A percentile compares a stretch with the other conserved stretches of the same genome.
phyloP scores from a whole-genome alignment of 352 stramenopile genomes.

The Globisporangium polare region DNA sequence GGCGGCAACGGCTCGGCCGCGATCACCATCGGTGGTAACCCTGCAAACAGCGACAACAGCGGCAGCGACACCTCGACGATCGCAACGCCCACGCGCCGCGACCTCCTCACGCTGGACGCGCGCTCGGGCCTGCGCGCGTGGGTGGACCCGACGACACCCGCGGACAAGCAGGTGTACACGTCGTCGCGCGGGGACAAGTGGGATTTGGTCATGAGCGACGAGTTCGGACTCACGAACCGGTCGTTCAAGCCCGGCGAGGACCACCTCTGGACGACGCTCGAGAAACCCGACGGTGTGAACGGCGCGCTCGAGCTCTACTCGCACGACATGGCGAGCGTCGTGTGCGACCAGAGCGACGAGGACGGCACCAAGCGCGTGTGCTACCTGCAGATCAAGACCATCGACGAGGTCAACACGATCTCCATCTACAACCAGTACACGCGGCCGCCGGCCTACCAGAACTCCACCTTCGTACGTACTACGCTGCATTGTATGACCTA shows the following conservation, averaged over 20 bases:
- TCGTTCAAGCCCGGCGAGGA: conserved; percentile 30
- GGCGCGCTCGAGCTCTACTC: conserved; percentile 57
- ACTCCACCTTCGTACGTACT: conserved; percentile 37
- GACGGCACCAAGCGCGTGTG: conserved; percentile 25
- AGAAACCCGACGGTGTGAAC: conserved; percentile 73
- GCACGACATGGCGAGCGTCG: conserved; percentile 58
- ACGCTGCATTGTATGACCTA: not conserved
- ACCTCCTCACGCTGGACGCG: not conserved
- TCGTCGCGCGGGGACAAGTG: conserved; percentile 2
- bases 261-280: conserved; percentile 56
- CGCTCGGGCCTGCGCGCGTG: conserved; percentile 4
- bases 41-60: not conserved
- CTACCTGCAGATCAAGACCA: conserved; percentile 56
- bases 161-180: not conserved
- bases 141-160: conserved; percentile 1
- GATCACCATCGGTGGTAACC: not conserved
- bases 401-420: conserved; percentile 50
- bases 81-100: not conserved
- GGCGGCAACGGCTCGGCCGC: conserved; percentile 7
- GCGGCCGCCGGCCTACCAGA: conserved; percentile 46
- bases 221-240: conserved; percentile 3
- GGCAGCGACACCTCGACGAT: conserved; percentile 1
- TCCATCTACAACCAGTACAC: conserved; percentile 71
- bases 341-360: conserved; percentile 28
- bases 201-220: conserved; percentile 8